phyloP scores from a whole-genome alignment of 2,329 filamentous ascomycete species.

The Venturia aucupariae region DNA sequence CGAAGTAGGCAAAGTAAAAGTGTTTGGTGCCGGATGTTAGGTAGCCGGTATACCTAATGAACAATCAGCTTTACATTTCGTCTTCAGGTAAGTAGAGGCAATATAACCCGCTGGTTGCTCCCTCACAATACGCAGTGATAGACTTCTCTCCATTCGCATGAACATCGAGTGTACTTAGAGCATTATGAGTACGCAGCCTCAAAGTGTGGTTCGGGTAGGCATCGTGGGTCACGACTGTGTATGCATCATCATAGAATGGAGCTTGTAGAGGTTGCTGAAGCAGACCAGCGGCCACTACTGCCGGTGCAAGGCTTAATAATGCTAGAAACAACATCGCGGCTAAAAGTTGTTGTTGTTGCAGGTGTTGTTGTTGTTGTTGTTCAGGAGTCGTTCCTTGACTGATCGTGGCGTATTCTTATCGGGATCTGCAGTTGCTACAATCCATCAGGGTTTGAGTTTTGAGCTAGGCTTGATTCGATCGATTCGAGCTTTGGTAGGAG shows the following conservation, averaged over 20 bases:
- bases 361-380: neutral
- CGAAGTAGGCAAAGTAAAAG: slow-evolving; percentile 40
- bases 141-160: slow-evolving; percentile 16
- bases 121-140: neutral
- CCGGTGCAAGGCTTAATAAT: neutral
- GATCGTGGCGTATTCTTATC: neutral
- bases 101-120: neutral
- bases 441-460: neutral
- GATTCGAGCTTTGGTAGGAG: neutral
- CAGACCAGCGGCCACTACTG: neutral
- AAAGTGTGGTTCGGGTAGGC: slow-evolving; percentile 1
- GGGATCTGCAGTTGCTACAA: neutral
- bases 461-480: neutral
- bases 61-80: neutral
- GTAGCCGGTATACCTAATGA: slow-evolving; percentile 27
- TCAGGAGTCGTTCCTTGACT: neutral
- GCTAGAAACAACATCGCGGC: neutral
- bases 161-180: neutral
- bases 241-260: neutral
- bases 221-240: slow-evolving; percentile 9
- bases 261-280: neutral
- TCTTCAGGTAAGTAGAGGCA: neutral
- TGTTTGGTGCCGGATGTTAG: slow-evolving; percentile 32
- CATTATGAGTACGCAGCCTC: slow-evolving; percentile 5
- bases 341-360: neutral